phyloP scores from a whole-genome alignment of 31 red algal genomes.

The Asparagopsis taxiformis region DNA sequence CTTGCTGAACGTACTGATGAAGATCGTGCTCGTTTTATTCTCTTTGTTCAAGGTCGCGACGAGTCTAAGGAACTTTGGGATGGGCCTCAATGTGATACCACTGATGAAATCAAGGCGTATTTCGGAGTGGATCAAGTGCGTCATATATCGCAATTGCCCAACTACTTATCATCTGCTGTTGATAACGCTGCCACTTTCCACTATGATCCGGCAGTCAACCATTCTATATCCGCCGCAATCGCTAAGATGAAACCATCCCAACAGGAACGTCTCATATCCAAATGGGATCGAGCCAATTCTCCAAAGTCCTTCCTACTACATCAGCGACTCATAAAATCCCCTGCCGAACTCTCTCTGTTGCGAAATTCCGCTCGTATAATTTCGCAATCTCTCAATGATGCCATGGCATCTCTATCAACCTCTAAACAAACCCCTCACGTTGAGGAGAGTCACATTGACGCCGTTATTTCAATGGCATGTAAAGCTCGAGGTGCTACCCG shows the following conservation, averaged over 20 bases:
- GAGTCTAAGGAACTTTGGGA: slow-evolving; percentile 80
- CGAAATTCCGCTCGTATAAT: slow-evolving; percentile 40
- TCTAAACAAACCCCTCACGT: slow-evolving; percentile 3
- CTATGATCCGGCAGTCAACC: slow-evolving; percentile 25
- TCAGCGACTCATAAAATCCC: slow-evolving; percentile 71
- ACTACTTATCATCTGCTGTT: slow-evolving; percentile 16
- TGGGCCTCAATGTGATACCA: slow-evolving; percentile 59
- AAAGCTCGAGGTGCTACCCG: slow-evolving; percentile 36
- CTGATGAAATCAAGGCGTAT: slow-evolving; percentile 44
- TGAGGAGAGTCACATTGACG: slow-evolving; percentile 65
- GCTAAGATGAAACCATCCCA: slow-evolving; percentile 1
- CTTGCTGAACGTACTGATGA: slow-evolving; percentile 28
- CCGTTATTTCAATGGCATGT: slow-evolving; percentile 56
- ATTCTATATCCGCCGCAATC: slow-evolving; percentile 17
- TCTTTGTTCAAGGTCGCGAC: slow-evolving; percentile 64
- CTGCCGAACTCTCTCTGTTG: slow-evolving; percentile 63
- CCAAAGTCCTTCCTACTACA: slow-evolving; percentile 41
- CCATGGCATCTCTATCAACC: slow-evolving; percentile 41
- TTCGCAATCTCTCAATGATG: slow-evolving; percentile 43
- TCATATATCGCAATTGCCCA: slow-evolving; percentile 14
- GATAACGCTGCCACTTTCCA: background rate
- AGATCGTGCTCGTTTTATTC: slow-evolving; percentile 17
- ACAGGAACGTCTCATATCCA: slow-evolving; percentile 23
- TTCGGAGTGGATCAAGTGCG: slow-evolving; percentile 76
- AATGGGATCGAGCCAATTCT: slow-evolving; percentile 8